Conservation (phyloP, 1,139 yeast species). For the Zygosaccharomyces sapae region DNA sequence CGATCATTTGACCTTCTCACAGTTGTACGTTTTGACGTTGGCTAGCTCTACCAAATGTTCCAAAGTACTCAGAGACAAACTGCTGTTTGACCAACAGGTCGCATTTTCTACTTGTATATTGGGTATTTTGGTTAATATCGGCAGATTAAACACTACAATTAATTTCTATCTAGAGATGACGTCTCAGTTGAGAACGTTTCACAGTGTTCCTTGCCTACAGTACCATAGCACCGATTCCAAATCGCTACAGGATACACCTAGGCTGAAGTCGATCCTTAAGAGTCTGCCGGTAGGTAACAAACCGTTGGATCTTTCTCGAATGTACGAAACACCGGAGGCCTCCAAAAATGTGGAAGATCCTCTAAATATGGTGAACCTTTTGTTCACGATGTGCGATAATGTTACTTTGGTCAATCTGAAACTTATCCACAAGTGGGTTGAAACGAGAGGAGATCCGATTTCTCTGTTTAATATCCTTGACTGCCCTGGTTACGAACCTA, state of each 20-base stretch:
- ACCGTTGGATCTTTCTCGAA: slow-evolving; percentile 49
- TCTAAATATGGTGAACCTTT: slow-evolving; percentile 61
- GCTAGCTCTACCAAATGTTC: slow-evolving; percentile 84
- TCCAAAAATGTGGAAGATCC: slow-evolving; percentile 13
- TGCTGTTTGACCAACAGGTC: slow-evolving; percentile 57
- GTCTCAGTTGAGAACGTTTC: slow-evolving; percentile 86
- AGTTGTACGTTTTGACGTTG: slow-evolving; percentile 74
- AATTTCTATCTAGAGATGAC: slow-evolving; percentile 97
- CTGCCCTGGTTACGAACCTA: slow-evolving; percentile 49
- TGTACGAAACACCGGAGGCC: slow-evolving; percentile 36
- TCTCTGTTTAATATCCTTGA: slow-evolving; percentile 62
- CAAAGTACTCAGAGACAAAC: slow-evolving; percentile 71
- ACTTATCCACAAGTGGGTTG: slow-evolving; percentile 36
- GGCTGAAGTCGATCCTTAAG: slow-evolving; percentile 82
- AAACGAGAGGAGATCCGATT: slow-evolving; percentile 21
- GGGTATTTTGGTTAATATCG: slow-evolving; percentile 83
- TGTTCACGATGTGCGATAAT: slow-evolving; percentile 68
- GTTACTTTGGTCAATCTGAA: slow-evolving; percentile 47
- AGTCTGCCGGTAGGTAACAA: slow-evolving; percentile 49
- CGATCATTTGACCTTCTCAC: slow-evolving; percentile 68
- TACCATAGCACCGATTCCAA: slow-evolving; percentile 58
- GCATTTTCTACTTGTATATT: slow-evolving; percentile 76
- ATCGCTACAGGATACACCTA: slow-evolving; percentile 90
- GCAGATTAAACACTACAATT: slow-evolving; percentile 91
- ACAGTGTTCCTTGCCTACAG: slow-evolving; percentile 87